A percentile compares a stretch with the other conserved stretches of the same genome.
phyloP scores from a whole-genome alignment of 768 basidiomycete species.

The Leccinum truebloodii region DNA sequence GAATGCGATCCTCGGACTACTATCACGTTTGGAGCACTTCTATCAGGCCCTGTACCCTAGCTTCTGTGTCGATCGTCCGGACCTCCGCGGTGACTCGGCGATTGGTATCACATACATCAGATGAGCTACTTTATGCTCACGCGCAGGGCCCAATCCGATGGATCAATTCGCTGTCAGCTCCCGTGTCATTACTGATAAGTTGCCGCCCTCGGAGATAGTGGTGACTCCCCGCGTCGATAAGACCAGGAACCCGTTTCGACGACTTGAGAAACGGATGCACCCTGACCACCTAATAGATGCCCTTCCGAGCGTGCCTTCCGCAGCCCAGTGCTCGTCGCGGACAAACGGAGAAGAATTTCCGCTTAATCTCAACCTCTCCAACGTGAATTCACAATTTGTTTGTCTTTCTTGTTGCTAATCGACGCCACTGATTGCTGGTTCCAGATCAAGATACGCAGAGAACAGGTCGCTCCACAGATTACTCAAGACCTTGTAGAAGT shows the following conservation, averaged over 20 bases:
- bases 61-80: background rate
- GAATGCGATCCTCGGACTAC: background rate
- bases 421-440: slow-evolving; percentile 14
- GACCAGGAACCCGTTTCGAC: background rate
- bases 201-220: background rate
- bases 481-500: slow-evolving; percentile 89
- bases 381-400: background rate
- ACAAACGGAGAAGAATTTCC: background rate
- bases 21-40: background rate
- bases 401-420: background rate
- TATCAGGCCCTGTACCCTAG: background rate
- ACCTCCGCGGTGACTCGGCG: background rate
- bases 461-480: slow-evolving; percentile 93
- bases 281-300: background rate
- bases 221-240: background rate
- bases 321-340: background rate
- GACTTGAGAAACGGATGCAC: background rate
- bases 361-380: background rate
- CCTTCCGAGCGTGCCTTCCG: background rate
- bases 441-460: slow-evolving; percentile 76
- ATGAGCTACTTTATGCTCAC: background rate
- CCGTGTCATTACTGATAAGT: background rate
- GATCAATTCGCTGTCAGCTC: background rate
- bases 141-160: background rate
- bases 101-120: background rate